Base-by-base conservation (phyloP, 2,329 filamentous ascomycete species). In the Fusarium sp. region DNA sequence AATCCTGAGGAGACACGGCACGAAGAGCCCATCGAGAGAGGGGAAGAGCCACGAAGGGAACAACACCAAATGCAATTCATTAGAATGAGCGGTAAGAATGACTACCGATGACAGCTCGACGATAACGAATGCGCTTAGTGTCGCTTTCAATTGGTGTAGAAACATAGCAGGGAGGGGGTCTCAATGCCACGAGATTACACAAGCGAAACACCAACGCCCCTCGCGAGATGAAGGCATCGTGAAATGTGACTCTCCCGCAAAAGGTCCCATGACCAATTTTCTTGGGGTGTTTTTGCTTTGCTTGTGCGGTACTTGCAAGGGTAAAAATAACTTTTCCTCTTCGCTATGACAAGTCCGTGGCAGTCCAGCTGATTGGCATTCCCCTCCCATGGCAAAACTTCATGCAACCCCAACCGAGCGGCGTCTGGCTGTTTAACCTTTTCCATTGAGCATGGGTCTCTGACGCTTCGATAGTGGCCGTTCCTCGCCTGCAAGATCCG, bases 221-320 rank as follows among this genome's bases (percentile, higher is more conserved):
- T 25, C 45, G 35, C 52, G 38, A 69, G 38, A 37, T 68, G 66
- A 69, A 54, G 66, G 44, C 25, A 69, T 69, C 66, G 66, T 69
- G 66, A 69, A 69, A 44, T 69, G 64, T 64, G 49, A 69, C 49
- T 64, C 57, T 64, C 42, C 66, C 39, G 66, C 66, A 69, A 69
- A 58, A 48, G 65, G 66, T 58, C 66, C 25, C 66, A 69, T 69
- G 66, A 69, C 66, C 51, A 64, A 10, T 27, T 35, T 39, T 33
- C 35, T 42, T 19, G n/a, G 38, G 51, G 65, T 69, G 66, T 69
- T 69, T 68, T 58, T 33, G 7, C 15, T 42, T 57, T 63, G 42
- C 31, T 62, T 45, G 18, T 21, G 4, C 33, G 2, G 33, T 9
- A 33, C 12, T 52, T 48, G 29, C 38, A 46, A 55, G 55, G 42